Evolutionary conservation across 768 basidiomycete genomes (phyloP), one percentile per base, ranked within the genome.

Genomic region (Leccinum subtestaceum): DNA sequence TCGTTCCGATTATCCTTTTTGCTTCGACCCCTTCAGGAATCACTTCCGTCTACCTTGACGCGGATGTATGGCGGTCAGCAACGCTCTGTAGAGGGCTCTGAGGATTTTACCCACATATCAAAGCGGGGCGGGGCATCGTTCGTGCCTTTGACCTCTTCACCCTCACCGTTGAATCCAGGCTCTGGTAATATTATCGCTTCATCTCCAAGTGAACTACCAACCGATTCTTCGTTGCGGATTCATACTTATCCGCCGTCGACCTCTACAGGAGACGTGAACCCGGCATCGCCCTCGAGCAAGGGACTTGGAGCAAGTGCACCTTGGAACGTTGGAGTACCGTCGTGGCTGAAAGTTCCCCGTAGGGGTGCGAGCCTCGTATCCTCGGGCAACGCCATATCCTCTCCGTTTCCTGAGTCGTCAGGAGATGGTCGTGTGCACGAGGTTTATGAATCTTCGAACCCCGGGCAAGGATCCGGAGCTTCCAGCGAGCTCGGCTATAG

Each of bases 241-340:
- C 89, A 91, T 79, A 91, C 90, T 72, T 92, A 92, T 78, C 90
- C 90, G 59, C 90, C 90, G 50, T 86, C 88, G 65, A 79, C 82
- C 74, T 79, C 80, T 67, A 70, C 69, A 72, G 79, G 80, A 65
- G 75, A 83, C 74, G 63, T 75, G 58, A 74, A 73, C 74, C 76
- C 77, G 31, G 12, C 59, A 40, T 60, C 63, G n/a, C 62, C 43
- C 47, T 61, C 78, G 76, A 66, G 76, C 75, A 77, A 81, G 77
- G 77, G 81, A 78, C 66, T 78, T 21, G 58, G 34, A 46, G 56
- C 66, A 57, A 57, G 56, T 56, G 67, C 65, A 34, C 60, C 73
- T 50, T 90, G 88, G 88, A 81, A 75, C 62, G 82, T 87, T 58
- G 83, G 82, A 55, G 85, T 91, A 51, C 89, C 87, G 6, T 85